Conservation (phyloP, 1,284 basidiomycete genomes). For the Puccinia coronata region DNA sequence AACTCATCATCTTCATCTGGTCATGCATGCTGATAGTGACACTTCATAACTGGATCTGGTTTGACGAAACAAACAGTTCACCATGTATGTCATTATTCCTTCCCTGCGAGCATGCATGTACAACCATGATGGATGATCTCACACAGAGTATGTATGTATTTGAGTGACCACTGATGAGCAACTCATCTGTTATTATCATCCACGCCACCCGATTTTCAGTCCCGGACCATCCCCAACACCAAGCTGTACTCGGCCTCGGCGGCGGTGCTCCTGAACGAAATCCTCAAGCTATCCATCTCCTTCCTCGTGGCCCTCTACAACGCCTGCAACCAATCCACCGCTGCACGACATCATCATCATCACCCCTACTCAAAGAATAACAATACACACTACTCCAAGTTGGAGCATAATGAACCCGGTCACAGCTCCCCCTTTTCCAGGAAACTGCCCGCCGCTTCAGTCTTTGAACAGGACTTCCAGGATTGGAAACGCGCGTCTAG, state of each 20-base stretch:
- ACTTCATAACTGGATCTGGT: not conserved
- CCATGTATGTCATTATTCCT: conserved; percentile 16
- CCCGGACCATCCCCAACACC: conserved; percentile 55
- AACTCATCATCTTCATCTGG: conserved; percentile 59
- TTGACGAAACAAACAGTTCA: conserved; percentile 11
- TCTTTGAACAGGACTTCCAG: conserved; percentile 29
- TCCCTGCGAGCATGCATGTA: no score
- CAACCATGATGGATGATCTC: no score
- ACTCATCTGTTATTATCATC: no score
- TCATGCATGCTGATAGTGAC: not conserved
- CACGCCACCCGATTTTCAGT: no score
- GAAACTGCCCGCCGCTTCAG: not conserved
- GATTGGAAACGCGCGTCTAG: conserved; percentile 26
- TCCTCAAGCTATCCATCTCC: conserved; percentile 86
- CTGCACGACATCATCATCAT: not conserved
- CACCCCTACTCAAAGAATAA: no score
- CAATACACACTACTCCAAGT: not conserved
- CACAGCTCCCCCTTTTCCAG: not conserved
- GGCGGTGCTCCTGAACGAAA: conserved; percentile 87
- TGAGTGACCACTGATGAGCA: no score
- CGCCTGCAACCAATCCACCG: conserved; percentile 5
- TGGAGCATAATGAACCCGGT: not conserved
- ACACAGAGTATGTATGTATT: no score
- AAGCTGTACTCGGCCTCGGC: conserved; percentile 80
- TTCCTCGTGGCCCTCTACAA: conserved; percentile 67